A percentile compares a stretch with the other conserved stretches of the same genome.
These are phyloP conservation scores for Colletotrichum noveboracense DNA, from an alignment of 2,329 filamentous ascomycete species.

Conservation along the genomic window DNA sequence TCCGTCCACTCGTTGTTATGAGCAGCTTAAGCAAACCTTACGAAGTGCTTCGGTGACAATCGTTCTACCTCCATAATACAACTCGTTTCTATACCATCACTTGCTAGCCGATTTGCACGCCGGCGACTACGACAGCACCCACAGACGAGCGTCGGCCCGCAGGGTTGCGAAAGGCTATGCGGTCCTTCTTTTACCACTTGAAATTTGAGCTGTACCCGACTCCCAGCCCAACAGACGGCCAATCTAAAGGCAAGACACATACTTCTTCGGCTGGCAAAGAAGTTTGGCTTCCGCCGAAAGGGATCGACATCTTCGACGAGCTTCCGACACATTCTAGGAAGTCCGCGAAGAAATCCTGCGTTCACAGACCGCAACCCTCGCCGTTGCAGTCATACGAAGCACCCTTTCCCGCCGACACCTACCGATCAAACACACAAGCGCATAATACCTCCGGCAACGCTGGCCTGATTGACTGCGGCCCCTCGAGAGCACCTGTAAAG, in stretches of 20 bases:
- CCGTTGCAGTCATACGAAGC: conserved; percentile 20
- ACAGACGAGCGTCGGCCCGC: not conserved
- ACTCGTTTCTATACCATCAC: not conserved
- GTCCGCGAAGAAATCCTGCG: conserved; percentile 11
- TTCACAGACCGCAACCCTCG: conserved; percentile 10
- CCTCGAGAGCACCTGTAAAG: conserved; percentile 37
- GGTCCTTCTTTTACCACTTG: conserved; percentile 69
- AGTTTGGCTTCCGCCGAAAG: conserved; percentile 56
- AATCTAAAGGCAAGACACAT: not conserved
- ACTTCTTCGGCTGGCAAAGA: conserved; percentile 20
- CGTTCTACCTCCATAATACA: conserved; percentile 25
- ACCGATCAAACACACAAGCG: not conserved
- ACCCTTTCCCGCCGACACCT: conserved; percentile 1
- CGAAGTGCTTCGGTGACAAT: not conserved
- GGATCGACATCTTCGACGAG: conserved; percentile 59
- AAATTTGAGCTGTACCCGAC: conserved; percentile 68
- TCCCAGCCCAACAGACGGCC: conserved; percentile 36
- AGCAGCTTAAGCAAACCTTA: not conserved
- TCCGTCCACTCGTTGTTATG: not conserved
- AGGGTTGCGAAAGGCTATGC: conserved; percentile 48
- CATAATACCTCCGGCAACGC: conserved; percentile 11
- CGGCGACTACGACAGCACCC: not conserved
- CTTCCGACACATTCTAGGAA: conserved; percentile 55
- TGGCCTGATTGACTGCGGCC: conserved; percentile 56
- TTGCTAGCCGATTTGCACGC: not conserved